phyloP scores from a whole-genome alignment of 1,139 yeast genomes.

The Yamadazyma diddensiae region DNA sequence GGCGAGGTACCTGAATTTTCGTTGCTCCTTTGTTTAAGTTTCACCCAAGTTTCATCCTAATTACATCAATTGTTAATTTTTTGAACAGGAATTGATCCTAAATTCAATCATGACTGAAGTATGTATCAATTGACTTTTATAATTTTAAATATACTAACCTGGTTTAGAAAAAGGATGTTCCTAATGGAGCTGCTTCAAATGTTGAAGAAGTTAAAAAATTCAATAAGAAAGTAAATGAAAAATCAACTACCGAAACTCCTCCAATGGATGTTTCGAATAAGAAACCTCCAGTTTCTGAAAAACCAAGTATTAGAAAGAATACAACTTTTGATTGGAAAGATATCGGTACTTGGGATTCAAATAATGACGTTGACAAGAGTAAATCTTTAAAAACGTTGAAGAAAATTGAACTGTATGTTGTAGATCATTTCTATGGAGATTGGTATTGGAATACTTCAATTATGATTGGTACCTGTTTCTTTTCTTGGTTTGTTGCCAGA shows the following conservation, averaged over 20 bases:
- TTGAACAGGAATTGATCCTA: constrained; percentile 1
- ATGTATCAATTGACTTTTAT: constrained; percentile 4
- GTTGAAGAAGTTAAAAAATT: constrained; percentile 31
- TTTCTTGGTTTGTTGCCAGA: constrained; percentile 61
- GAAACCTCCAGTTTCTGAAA: constrained; percentile 11
- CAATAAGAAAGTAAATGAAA: constrained; percentile 21
- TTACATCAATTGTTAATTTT: not conserved
- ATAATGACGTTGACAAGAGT: constrained; percentile 22
- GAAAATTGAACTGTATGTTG: constrained; percentile 53
- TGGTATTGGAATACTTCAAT: constrained; percentile 67
- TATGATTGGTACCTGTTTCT: constrained; percentile 68
- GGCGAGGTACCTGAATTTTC: constrained; percentile 9
- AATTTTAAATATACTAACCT: not conserved
- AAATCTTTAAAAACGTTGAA: constrained; percentile 24
- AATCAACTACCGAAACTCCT: constrained; percentile 8
- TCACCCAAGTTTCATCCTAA: not conserved
- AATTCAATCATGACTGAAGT: constrained; percentile 9
- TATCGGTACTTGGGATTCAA: constrained; percentile 41
- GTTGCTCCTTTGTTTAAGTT: constrained; percentile 12
- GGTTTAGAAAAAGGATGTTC: constrained; percentile 10
- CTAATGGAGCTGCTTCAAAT: constrained; percentile 18
- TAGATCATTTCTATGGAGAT: constrained; percentile 68
- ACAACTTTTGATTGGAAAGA: constrained; percentile 41
- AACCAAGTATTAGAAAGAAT: constrained; percentile 25
- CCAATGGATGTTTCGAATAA: constrained; percentile 26